Evolutionary conservation across 139 green algal genomes (phyloP).

Genomic region (Picochlorum costavermella): DNA sequence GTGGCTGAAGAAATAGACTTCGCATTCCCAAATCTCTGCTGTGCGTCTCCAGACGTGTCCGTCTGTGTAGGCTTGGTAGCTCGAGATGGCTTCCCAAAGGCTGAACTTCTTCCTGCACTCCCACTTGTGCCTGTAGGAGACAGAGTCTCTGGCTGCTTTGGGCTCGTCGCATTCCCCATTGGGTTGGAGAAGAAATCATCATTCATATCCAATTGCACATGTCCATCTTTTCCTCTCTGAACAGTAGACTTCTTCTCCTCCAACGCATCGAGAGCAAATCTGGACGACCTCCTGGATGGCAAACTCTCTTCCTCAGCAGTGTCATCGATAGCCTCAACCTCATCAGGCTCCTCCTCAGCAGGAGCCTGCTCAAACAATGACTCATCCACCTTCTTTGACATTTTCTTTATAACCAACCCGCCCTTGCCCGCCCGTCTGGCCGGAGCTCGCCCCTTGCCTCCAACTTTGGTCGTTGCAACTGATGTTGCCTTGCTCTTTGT

Average conservation of each 20-base stretch:
- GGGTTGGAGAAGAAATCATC: slow-evolving; percentile 59
- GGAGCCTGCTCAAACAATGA: slow-evolving; percentile 66
- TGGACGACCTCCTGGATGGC: slow-evolving; percentile 20
- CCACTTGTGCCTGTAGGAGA: neutral
- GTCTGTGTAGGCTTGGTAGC: neutral
- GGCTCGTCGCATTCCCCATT: slow-evolving; percentile 7
- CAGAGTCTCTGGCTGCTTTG: neutral
- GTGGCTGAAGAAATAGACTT: slow-evolving; percentile 77
- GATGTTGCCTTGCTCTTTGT: neutral
- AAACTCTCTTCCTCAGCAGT: slow-evolving; percentile 8
- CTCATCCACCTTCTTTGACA: slow-evolving; percentile 69
- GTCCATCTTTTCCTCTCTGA: slow-evolving; percentile 72
- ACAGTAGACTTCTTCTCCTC: slow-evolving; percentile 30
- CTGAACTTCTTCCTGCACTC: neutral
- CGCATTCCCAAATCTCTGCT: slow-evolving; percentile 71
- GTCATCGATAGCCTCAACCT: slow-evolving; percentile 3
- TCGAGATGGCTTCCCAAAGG: slow-evolving; percentile 17
- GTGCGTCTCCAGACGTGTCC: slow-evolving; percentile 25
- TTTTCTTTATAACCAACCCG: slow-evolving; percentile 80
- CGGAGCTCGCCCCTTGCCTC: slow-evolving; percentile 18
- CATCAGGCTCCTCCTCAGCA: slow-evolving; percentile 12
- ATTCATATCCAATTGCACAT: slow-evolving; percentile 49
- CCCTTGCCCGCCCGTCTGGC: slow-evolving; percentile 14
- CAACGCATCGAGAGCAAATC: slow-evolving; percentile 52
- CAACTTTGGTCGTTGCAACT: slow-evolving; percentile 1